Percentiles rank a stretch among this genome's conserved stretches.
Conservation (phyloP, 1,139 yeast genomes). For the Saccharomyces hybrid region DNA sequence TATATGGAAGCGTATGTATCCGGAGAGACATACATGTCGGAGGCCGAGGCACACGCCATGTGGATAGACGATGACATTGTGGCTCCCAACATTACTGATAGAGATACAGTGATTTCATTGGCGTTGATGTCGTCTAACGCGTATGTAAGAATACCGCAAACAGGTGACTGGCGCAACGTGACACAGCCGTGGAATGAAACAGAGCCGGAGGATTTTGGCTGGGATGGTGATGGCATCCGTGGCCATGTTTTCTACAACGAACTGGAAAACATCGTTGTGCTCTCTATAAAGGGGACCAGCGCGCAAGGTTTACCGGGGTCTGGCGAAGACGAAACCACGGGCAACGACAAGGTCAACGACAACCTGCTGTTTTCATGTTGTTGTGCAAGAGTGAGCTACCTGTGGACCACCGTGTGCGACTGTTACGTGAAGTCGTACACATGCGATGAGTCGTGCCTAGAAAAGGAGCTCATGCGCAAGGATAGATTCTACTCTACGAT, state of each 20-base stretch:
- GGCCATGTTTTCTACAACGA: slow-evolving; percentile 82
- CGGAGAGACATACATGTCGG: slow-evolving; percentile 36
- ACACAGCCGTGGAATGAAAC: slow-evolving; percentile 48
- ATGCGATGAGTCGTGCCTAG: slow-evolving; percentile 83
- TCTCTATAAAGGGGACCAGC: slow-evolving; percentile 86
- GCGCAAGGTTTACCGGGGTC: slow-evolving; percentile 72
- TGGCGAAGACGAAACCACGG: slow-evolving; percentile 73
- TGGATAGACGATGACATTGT: slow-evolving; percentile 44
- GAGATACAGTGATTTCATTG: slow-evolving; percentile 60
- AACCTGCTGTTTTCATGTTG: slow-evolving; percentile 88
- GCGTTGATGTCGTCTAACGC: slow-evolving; percentile 91
- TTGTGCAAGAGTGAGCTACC: slow-evolving; percentile 84
- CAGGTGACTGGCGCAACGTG: slow-evolving; percentile 87
- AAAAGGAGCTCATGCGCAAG: slow-evolving; percentile 59
- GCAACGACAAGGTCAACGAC: slow-evolving; percentile 77
- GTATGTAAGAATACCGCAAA: slow-evolving; percentile 65
- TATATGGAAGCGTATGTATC: slow-evolving; percentile 57
- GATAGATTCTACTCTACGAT: slow-evolving; percentile 81
- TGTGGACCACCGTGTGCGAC: slow-evolving; percentile 95
- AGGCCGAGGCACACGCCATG: slow-evolving; percentile 34
- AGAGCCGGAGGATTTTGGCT: slow-evolving; percentile 51
- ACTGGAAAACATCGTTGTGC: slow-evolving; percentile 58
- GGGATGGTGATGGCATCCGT: slow-evolving; percentile 77
- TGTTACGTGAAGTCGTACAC: slow-evolving; percentile 81
- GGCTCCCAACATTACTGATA: slow-evolving; percentile 71